Conservation (phyloP, 1,284 basidiomycete genomes). For the Polyporus tsugae region DNA sequence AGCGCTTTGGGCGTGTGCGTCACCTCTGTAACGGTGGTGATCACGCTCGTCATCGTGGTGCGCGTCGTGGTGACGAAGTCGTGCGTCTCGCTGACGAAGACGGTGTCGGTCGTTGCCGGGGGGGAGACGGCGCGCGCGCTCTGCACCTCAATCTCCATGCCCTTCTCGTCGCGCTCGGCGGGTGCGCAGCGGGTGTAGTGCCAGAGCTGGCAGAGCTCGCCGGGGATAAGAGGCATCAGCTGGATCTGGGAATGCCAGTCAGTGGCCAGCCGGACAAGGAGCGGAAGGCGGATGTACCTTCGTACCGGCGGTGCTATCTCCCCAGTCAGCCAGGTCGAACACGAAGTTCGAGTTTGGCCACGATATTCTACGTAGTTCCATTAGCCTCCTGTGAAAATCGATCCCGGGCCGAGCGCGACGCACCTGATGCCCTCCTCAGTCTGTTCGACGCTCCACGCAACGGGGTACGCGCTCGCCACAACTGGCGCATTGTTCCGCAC, state of each 20-base stretch:
- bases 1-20: slow-evolving; percentile 34
- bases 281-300: slow-evolving; percentile 26
- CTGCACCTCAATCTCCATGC: slow-evolving; percentile 25
- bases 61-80: slow-evolving; percentile 36
- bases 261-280: background rate
- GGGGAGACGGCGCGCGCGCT: slow-evolving; percentile 28
- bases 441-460: slow-evolving; percentile 37
- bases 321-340: slow-evolving; percentile 36
- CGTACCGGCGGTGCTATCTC: slow-evolving; percentile 33
- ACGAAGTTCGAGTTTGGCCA: slow-evolving; percentile 38
- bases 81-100: slow-evolving; percentile 36
- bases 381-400: background rate
- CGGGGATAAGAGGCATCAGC: slow-evolving; percentile 28
- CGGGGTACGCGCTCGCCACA: slow-evolving; percentile 43
- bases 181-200: slow-evolving; percentile 34
- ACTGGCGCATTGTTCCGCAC: slow-evolving; percentile 43
- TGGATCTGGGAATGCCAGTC: slow-evolving; percentile 28
- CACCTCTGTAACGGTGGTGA: slow-evolving; percentile 40
- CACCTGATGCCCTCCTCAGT: slow-evolving; percentile 35
- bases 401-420: slow-evolving; percentile 6
- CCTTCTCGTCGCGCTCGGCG: slow-evolving; percentile 24
- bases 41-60: slow-evolving; percentile 38
- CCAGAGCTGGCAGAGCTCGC: slow-evolving; percentile 37
- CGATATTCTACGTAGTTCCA: no score
- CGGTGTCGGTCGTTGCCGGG: slow-evolving; percentile 36